Conservation (phyloP, 495 filamentous ascomycete genomes). For the Aspergillus carlsbadensis region DNA sequence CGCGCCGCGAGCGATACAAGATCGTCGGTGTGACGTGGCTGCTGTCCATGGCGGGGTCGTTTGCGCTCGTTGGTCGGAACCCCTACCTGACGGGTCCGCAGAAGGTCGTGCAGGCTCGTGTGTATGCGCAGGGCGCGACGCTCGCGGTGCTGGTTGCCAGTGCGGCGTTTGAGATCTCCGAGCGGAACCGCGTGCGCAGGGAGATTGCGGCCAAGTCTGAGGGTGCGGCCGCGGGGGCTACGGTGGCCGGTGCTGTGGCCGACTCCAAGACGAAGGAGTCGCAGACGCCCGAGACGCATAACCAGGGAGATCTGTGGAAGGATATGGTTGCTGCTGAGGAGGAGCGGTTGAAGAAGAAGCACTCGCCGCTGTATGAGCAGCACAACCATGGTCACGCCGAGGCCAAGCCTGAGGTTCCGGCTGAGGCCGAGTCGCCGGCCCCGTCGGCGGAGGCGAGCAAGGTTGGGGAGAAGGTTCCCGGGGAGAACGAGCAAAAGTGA, state of each 20-base stretch:
- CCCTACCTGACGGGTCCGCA: conserved; percentile 72
- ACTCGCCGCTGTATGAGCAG: conserved; percentile 41
- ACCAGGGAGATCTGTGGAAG: conserved; percentile 84
- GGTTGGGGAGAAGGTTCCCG: conserved; percentile 9
- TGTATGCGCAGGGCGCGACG: conserved; percentile 96
- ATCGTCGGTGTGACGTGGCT: conserved; percentile 87
- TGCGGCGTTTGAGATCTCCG: conserved; percentile 85
- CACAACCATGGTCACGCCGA: conserved; percentile 9
- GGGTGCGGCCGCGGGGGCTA: conserved; percentile 49
- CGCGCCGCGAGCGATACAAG: conserved; percentile 79
- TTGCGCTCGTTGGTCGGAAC: conserved; percentile 76
- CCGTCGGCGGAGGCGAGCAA: conserved; percentile 15
- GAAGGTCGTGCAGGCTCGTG: conserved; percentile 95
- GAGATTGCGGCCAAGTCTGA: conserved; percentile 55
- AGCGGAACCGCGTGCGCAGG: conserved; percentile 74
- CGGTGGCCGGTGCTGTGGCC: not conserved
- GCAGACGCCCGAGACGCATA: conserved; percentile 42
- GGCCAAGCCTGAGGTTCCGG: not conserved
- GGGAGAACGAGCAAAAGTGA: conserved; percentile 16
- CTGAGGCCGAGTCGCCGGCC: conserved; percentile 7
- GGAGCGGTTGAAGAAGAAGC: conserved; percentile 58
- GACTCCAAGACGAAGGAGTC: conserved; percentile 53
- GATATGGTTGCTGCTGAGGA: conserved; percentile 83
- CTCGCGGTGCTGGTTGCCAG: conserved; percentile 83
- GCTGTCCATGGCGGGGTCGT: conserved; percentile 72